Evolutionary conservation across 2,329 filamentous ascomycete species (phyloP), one percentile per base, ranked within the genome.

Genomic region (Ophiosphaerella herpotricha): DNA sequence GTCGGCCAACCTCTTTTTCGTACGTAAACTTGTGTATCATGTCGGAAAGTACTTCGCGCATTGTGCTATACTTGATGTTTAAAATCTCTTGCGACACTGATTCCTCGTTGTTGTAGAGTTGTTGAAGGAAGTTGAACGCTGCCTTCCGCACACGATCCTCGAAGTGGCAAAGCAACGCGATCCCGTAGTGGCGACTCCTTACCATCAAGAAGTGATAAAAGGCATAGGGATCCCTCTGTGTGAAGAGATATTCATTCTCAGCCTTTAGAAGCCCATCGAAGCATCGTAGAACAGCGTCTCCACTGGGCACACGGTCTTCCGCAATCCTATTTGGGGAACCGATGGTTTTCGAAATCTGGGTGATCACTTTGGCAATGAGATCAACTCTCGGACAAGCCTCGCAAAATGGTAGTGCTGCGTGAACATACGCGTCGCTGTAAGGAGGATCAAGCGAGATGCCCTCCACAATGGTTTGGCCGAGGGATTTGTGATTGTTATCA

Each of bases 391-490:
- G 52, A 31, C 48, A 62, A 23, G 42, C 58, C 48, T 68, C 57
- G 45, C 71, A 74, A 39, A 64, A 74, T 12, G 60, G 51, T 2
- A 69, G 46, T 6, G 67, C 70, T 7, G 67, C 65, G 41, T 58
- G 60, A 11, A 74, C 54, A 50, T 71, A 74, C 13, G 65, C 57
- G 39, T 71, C 67, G 23, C 63, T 64, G 34, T 52, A 60, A 1
- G 63, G 60, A 18, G 62, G 61, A 16, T 55, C 56, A 8, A 72
- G 56, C 8, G 35, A 16, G 21, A 72, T 50, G 23, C 71, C 71
- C 24, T 73, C 68, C 9, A 49, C 26, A 9, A 74, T 60, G 4
- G 68, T 73, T 4, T 29, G 46, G 40, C 53, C 55, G 6, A 72
- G 36, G 2, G 2, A 46, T 36, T 26, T 65, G 64, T 7, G 59